A percentile compares a stretch with the other conserved stretches of the same genome.
Evolutionary conservation across 2,329 filamentous ascomycete genomes (phyloP).

Genomic region (Biscogniauxia marginata): DNA sequence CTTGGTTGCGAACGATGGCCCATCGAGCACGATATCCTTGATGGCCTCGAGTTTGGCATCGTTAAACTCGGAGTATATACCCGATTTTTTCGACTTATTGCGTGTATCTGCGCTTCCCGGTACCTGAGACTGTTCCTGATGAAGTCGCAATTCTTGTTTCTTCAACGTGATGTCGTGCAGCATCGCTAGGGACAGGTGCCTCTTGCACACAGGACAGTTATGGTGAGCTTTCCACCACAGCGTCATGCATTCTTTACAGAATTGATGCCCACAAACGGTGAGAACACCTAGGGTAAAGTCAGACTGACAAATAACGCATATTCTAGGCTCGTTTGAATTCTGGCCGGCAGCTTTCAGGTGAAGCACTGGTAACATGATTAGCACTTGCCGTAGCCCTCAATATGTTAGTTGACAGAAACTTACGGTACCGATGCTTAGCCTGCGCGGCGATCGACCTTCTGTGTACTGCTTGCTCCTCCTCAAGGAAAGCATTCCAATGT

Average conservation of each 20-base stretch:
- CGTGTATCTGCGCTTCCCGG: not conserved
- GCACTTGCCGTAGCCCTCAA: slow-evolving; percentile 11
- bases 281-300: slow-evolving; percentile 75
- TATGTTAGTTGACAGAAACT: slow-evolving; percentile 26
- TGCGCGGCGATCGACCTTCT: slow-evolving; percentile 61
- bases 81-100: slow-evolving; percentile 32
- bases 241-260: slow-evolving; percentile 83
- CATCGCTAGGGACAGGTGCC: slow-evolving; percentile 60
- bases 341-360: slow-evolving; percentile 57
- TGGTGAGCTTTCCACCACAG: slow-evolving; percentile 73
- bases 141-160: slow-evolving; percentile 68
- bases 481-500: slow-evolving; percentile 40
- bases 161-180: slow-evolving; percentile 86
- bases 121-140: slow-evolving; percentile 46
- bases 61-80: slow-evolving; percentile 78
- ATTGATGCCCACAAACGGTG: slow-evolving; percentile 88
- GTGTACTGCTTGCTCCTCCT: slow-evolving; percentile 50
- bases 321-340: slow-evolving; percentile 61
- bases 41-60: slow-evolving; percentile 73
- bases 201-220: slow-evolving; percentile 85
- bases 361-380: slow-evolving; percentile 41
- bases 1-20: slow-evolving; percentile 81
- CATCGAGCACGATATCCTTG: slow-evolving; percentile 72
- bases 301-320: slow-evolving; percentile 84
- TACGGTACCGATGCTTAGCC: slow-evolving; percentile 73